Conservation (phyloP, 2,329 filamentous ascomycete species). For the Colletotrichum australisinense region DNA sequence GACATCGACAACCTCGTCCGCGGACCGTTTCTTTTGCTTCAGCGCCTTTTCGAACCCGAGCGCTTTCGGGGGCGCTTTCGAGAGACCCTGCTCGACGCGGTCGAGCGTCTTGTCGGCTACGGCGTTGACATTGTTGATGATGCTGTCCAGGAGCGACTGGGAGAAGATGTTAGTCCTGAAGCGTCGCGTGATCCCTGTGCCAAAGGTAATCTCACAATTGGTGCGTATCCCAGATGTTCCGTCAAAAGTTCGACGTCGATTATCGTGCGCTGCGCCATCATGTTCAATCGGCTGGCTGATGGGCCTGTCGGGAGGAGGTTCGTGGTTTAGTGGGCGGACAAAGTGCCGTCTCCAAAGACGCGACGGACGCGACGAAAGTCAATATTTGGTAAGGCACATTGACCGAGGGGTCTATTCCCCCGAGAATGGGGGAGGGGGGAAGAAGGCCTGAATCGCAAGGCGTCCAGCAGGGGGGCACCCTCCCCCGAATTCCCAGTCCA, state of each 20-base stretch:
- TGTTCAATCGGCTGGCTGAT: neutral
- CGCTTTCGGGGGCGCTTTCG: constrained; percentile 76
- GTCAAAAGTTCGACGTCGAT: constrained; percentile 80
- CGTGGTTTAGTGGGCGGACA: neutral
- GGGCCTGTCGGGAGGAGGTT: neutral
- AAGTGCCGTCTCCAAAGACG: constrained; percentile 21
- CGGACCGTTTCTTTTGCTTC: constrained; percentile 43
- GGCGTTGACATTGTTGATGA: constrained; percentile 96
- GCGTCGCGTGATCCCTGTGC: neutral
- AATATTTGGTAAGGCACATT: constrained; percentile 27
- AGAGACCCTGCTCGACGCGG: constrained; percentile 85
- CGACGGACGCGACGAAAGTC: constrained; percentile 35
- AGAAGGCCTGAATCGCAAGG: constrained; percentile 33
- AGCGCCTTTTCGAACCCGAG: constrained; percentile 76
- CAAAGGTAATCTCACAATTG: constrained; percentile 73
- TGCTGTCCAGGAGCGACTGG: constrained; percentile 94
- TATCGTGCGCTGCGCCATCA: constrained; percentile 43
- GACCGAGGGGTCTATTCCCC: neutral
- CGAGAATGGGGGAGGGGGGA: neutral
- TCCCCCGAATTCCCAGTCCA: constrained; percentile 4
- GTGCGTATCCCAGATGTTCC: constrained; percentile 95
- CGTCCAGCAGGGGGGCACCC: neutral
- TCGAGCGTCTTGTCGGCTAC: constrained; percentile 91
- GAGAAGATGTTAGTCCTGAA: constrained; percentile 7
- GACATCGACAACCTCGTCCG: constrained; percentile 47